Percentiles rank a stretch among this genome's conserved stretches.
Evolutionary conservation across 805 yeast genomes (phyloP).

Genomic region (Cyberlindnera mycetangii): DNA sequence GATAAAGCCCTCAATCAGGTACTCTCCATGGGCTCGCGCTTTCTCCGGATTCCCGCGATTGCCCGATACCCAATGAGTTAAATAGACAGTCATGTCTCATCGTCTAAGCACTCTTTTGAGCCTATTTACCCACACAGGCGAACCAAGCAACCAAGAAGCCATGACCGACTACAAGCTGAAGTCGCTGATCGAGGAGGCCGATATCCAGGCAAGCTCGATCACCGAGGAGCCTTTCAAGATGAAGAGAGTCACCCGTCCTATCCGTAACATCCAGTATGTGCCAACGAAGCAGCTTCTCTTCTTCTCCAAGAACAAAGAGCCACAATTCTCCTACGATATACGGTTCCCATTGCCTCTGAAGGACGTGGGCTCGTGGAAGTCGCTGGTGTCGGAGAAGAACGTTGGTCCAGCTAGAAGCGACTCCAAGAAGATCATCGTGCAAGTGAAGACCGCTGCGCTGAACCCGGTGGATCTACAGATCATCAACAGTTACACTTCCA

Average conservation of each 20-base stretch:
- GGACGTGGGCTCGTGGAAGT: conserved; percentile 6
- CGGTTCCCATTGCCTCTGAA: conserved; percentile 48
- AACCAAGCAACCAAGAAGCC: not conserved
- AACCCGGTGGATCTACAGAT: conserved; percentile 67
- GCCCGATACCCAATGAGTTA: not conserved
- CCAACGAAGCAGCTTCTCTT: conserved; percentile 48
- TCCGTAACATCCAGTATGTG: conserved; percentile 48
- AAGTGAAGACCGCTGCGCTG: conserved; percentile 56
- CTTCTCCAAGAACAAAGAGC: conserved; percentile 35
- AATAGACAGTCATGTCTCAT: no score
- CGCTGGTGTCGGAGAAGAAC: not conserved
- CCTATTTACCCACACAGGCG: no score
- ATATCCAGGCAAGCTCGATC: conserved; percentile 9
- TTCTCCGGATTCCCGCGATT: not conserved
- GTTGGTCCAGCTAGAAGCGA: conserved; percentile 22
- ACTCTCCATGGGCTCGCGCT: not conserved
- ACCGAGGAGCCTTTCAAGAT: conserved; percentile 17
- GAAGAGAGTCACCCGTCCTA: conserved; percentile 42
- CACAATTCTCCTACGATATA: conserved; percentile 50
- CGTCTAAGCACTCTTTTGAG: no score
- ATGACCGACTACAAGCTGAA: conserved; percentile 8
- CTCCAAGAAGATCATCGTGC: conserved; percentile 46
- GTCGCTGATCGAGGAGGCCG: conserved; percentile 10
- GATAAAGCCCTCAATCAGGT: no score
- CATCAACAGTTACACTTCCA: conserved; percentile 49